Evolutionary conservation across 1,284 basidiomycete genomes (phyloP), one percentile per base, ranked within the genome.

Genomic region (Moesziomyces antarcticus): DNA sequence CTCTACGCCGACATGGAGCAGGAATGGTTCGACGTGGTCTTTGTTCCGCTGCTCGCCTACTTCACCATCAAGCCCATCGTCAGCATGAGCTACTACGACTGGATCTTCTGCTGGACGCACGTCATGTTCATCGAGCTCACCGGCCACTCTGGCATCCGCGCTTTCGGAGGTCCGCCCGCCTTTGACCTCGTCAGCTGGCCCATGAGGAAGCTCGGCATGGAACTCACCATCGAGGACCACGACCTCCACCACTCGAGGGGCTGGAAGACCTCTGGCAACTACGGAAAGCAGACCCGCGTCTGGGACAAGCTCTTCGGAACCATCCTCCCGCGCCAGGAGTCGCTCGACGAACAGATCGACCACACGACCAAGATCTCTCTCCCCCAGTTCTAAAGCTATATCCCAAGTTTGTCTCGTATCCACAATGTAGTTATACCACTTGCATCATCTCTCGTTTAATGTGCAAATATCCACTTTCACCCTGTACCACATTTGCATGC

Each of bases 201-300:
- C 22, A 67, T 83, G 50, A 53, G 63, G 44, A 54, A 22, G 27
- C 51, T 81, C 48, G 73, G 65, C 21, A 59, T 73, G 48, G 82
- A 82, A 13, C 59, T 84, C 11, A 55, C 60, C 45, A 56, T 84
- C n/a, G 82, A 84, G 63, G 83, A 84, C 51, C 82, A 83, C 49
- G 82, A 84, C 53, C 54, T 79, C 37, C 83, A 85, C 55, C 82
- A 84, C 56, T 60, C 56, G 20, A 52, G 63, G 7, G 82, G 82
- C 6, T 81, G 62, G 81, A 76, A 63, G 33, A 60, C 50, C 58
- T 55, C 51, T 5, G 56, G 59, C 40, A 79, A 80, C 58, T 82
- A 79, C 65, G 81, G 83, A 13, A 83, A 84, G 55, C 78, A 83
- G 65, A 77, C 78, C 6, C 60, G 75, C 0, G 50, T 83, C 7